Base-by-base conservation (phyloP, 306 rosid genomes). In the Vachellia pachyceras region DNA sequence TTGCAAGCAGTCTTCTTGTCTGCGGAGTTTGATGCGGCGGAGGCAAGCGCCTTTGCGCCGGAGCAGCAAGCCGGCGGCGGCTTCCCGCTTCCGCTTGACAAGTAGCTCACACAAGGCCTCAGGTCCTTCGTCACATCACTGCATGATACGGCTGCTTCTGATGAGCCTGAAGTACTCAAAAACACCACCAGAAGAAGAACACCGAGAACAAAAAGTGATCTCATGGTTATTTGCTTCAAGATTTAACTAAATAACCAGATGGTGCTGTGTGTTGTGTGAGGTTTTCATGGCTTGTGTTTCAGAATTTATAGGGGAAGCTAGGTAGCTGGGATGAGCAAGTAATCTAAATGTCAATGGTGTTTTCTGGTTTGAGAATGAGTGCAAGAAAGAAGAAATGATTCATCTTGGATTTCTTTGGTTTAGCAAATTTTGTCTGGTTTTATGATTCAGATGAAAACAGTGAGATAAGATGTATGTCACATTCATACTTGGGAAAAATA, bases 21-120 rank as follows among this genome's bases (percentile, higher is more conserved):
- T 5, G 78, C 92, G 0, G 88, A 3, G 64, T 82, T 81, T 61
- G 91, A 54, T 15, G 89, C 89, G 10, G 92, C 89, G 4, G 91
- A 72, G 0, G 91, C 90, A 25, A 91, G 90, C n/a, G 92, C 84
- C 36, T 85, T 82, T 29, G 75, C 95, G 18, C 98, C 97, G 3
- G 89, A 11, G 58, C 98, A 94, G 47, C 98, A 94, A 9, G 82
- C 78, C 36, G 73, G 65, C 4, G 98, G 95, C 39, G 97, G 98
- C 67, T 85, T 77, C 63, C 95, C 97, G 50, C 89, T 83, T 6
- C 98, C 97, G 72, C 79, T 87, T 45, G 84, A 80, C 80, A 94
- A 87, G 86, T 94, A 94, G 55, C 75, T 94, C 77, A 90, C 41
- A 72, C 98, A 94, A 0, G 95, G 97, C 36, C 72, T 85, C 77